Evolutionary conservation across 768 basidiomycete species (phyloP), one percentile per base, ranked within the genome.

Genomic region (Terana coerulea): DNA sequence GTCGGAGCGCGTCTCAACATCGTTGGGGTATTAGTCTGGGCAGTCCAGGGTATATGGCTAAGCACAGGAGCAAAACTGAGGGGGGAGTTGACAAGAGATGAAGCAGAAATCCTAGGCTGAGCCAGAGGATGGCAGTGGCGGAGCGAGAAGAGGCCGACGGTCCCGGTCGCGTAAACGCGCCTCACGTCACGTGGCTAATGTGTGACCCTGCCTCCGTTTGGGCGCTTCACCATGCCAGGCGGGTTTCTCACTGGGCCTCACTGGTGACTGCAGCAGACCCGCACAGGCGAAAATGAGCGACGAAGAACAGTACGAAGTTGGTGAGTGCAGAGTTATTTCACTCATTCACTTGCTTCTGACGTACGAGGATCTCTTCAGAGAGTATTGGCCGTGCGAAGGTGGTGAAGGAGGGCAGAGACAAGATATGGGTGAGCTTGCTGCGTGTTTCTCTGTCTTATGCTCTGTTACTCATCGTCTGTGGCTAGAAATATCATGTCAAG

Each of bases 1-100:
- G 83, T 84, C 22, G 89, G 89, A 9, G 71, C 67, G 12, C 88
- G 80, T 52, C 78, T 80, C 28, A 91, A 73, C 89, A 91, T 91
- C 22, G 12, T 28, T 7, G 22, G 11, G 17, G 5, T 22, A 17
- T 14, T 22, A 12, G 22, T 19, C 5, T n/a, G 14, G n/a, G 19
- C 8, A 14, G 24, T 3, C 5, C 9, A 26, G 24, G 3, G 29
- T 24, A 26, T 3, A 11, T 3, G 9, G n/a, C n/a, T n/a, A 39
- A 19, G 37, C 10, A 5, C 37, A 4, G 3, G 14, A 4, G 10
- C 15, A 39, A 19, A 4, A 33, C 8, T 33, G 31, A 33, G 36
- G 15, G n/a, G 15, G n/a, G 6, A 37, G 21, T 37, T 5, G 15
- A 37, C 21, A 37, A n/a, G 7, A 6, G n/a, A n/a, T n/a, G n/a